These are phyloP conservation scores for Rhizodiscina lignyota DNA, from an alignment of 495 filamentous ascomycete genomes.

Conservation along the genomic window DNA sequence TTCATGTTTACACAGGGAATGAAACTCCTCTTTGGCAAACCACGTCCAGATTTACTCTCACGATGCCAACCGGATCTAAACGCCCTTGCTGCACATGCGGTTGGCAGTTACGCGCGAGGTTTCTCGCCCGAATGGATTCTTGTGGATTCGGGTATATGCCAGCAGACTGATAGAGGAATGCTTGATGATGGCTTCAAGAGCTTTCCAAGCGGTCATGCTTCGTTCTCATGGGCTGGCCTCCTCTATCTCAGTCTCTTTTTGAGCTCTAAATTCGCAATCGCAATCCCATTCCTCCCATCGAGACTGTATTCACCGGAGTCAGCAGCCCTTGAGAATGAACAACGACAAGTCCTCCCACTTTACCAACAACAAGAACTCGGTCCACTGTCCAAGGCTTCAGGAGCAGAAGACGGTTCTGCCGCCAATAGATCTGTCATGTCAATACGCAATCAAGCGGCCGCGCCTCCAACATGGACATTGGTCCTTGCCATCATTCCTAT, in stretches of 20 bases:
- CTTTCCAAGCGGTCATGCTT: constrained; percentile 45
- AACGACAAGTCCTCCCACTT: not conserved
- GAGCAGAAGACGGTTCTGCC: not conserved
- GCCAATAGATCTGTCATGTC: constrained; percentile 2
- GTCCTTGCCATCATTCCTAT: constrained; percentile 39
- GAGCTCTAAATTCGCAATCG: constrained; percentile 44
- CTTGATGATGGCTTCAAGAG: constrained; percentile 77
- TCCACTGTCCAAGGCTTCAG: constrained; percentile 4
- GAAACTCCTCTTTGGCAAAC: constrained; percentile 48
- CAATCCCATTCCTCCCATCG: constrained; percentile 29
- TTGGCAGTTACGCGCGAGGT: constrained; percentile 32
- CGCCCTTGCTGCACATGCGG: constrained; percentile 16
- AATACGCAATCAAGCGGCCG: constrained; percentile 33
- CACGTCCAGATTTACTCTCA: constrained; percentile 44
- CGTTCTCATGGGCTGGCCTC: constrained; percentile 55
- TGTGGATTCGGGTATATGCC: constrained; percentile 48
- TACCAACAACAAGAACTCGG: not conserved
- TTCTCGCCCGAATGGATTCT: constrained; percentile 29
- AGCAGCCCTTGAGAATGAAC: constrained; percentile 1
- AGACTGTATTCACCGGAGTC: constrained; percentile 8
- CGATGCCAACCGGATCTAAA: constrained; percentile 41
- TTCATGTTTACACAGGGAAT: constrained; percentile 33
- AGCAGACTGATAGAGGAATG: constrained; percentile 39
- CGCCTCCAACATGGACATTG: constrained; percentile 42
- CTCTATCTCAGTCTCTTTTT: constrained; percentile 66